Percentiles rank a stretch among this genome's conserved stretches.
phyloP scores from a whole-genome alignment of 179 eudicot genomes.

The Patellifolia procumbens region DNA sequence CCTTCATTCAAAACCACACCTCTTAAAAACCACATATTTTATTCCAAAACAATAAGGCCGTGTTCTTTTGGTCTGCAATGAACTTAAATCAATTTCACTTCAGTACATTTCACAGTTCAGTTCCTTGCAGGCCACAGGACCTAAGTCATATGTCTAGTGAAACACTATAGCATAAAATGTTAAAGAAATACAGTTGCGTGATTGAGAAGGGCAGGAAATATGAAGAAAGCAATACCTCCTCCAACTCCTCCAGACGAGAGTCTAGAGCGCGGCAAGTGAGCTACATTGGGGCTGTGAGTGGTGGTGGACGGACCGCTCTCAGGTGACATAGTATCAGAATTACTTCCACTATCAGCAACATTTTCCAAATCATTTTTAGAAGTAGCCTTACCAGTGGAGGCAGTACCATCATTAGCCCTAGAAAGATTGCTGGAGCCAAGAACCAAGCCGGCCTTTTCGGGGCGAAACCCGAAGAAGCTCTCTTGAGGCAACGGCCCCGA shows the following conservation, averaged over 20 bases:
- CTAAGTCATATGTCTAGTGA: no score
- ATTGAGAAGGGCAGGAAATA: slow-evolving; percentile 23
- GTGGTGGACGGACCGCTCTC: slow-evolving; percentile 56
- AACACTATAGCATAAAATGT: no score
- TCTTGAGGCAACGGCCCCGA: slow-evolving; percentile 98
- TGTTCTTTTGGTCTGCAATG: no score
- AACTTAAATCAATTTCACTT: no score
- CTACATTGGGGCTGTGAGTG: slow-evolving; percentile 48
- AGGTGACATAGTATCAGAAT: slow-evolving; percentile 56
- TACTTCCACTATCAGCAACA: slow-evolving; percentile 51
- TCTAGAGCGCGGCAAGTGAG: slow-evolving; percentile 55
- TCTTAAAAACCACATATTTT: no score
- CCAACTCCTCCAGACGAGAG: slow-evolving; percentile 74
- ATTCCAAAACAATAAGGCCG: no score
- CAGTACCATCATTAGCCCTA: slow-evolving; percentile 32
- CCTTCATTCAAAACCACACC: background rate
- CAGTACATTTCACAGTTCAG: no score
- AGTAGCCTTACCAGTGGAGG: slow-evolving; percentile 12
- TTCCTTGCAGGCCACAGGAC: no score
- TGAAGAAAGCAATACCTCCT: slow-evolving; percentile 39
- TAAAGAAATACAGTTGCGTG: no score
- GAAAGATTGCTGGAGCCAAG: slow-evolving; percentile 80
- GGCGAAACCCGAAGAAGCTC: slow-evolving; percentile 70
- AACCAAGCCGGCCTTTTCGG: slow-evolving; percentile 53
- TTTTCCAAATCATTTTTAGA: slow-evolving; percentile 50